Base-by-base conservation (phyloP, 2,329 filamentous ascomycete species). In the Diaporthe longicolla region DNA sequence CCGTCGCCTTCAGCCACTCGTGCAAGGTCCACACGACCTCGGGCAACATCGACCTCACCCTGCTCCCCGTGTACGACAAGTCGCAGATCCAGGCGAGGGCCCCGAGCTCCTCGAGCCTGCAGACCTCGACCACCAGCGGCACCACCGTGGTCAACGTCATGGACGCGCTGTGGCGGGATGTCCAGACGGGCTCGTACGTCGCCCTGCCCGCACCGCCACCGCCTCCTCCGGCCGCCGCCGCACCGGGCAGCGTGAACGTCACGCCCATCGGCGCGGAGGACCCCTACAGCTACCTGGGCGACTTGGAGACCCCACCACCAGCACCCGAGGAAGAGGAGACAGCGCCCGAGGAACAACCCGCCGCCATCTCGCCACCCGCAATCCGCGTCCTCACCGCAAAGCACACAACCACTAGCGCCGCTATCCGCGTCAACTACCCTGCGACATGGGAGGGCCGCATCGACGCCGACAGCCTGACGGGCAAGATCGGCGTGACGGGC, bases 401-500 rank as follows among this genome's bases (percentile, higher is more conserved):
- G 9, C 88, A 90, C 80, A 80, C 74, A 29, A 84, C 85, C 54
- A 83, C 87, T 13, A 87, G 85, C 71, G 88, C 87, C 9, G 65
- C 78, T 43, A 77, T 89, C 63, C 78, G 77, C 19, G 80, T 90
- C 29, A 75, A 68, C 21, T 89, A 89, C 76, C 88, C 89, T 0
- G 78, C 77, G 29, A 81, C 83, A 3, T 90, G 89, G 89, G 85
- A 86, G 76, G 89, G 89, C 19, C 76, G 76, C 26, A 79, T 89
- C 45, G 75, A 75, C 13, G 83, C 85, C 17, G 72, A 82, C 73
- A 83, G 83, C 24, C 79, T 86, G 21, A 83, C 83, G 32, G 87
- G 87, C 3, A 76, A 72, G 13, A 79, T 89, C 40, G 70, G 74
- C 2, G 80, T 86, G 10, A 75, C 69, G 26, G 89, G 89, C 19